phyloP scores from a whole-genome alignment of 768 basidiomycete genomes.

The Infundibulicybe gibba region DNA sequence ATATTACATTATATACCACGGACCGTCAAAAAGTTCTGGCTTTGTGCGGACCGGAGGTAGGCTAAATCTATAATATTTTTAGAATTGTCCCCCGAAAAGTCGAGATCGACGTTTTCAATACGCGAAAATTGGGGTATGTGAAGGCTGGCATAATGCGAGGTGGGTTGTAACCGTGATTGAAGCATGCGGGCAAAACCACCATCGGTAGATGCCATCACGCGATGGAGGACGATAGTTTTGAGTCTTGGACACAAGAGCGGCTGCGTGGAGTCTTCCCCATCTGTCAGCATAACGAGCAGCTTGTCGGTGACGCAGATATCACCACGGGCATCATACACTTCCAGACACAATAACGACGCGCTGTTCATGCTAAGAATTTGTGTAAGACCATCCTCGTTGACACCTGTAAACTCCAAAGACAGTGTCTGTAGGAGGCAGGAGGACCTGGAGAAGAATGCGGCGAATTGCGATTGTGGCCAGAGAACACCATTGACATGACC shows the following conservation, averaged over 20 bases:
- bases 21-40: no score
- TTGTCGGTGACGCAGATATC: constrained; percentile 9
- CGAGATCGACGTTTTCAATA: not conserved
- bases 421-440: constrained; percentile 10
- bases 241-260: constrained; percentile 9
- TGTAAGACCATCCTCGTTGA: constrained; percentile 13
- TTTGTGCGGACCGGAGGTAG: no score
- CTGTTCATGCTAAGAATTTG: constrained; percentile 12
- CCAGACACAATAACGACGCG: constrained; percentile 9
- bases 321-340: constrained; percentile 12
- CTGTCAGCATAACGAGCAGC: constrained; percentile 8
- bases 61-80: no score
- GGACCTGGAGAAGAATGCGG: constrained; percentile 12
- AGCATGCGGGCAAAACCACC: constrained; percentile 14
- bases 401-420: constrained; percentile 15
- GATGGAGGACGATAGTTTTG: constrained; percentile 8
- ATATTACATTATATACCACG: no score
- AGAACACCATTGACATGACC: constrained; percentile 10
- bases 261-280: not conserved
- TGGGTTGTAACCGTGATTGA: constrained; percentile 5
- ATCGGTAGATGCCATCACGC: constrained; percentile 10
- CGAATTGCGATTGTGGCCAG: constrained; percentile 13
- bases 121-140: not conserved
- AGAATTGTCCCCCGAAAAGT: no score
- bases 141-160: not conserved